Evolutionary conservation across 176 grass and related monocot species (phyloP).

Genomic region (Zoysia japonica): DNA sequence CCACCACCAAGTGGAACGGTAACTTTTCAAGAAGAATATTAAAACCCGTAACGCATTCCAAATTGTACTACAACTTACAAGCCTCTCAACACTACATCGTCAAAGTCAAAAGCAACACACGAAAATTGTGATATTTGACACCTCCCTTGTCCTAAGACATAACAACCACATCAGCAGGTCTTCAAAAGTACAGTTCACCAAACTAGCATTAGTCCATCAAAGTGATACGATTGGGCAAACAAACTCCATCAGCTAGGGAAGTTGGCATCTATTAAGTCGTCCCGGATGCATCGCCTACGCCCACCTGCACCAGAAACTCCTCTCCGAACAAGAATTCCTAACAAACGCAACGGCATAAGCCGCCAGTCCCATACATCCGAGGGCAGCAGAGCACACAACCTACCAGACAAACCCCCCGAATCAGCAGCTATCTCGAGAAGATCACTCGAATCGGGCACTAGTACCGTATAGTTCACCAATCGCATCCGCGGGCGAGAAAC

Average conservation of each 20-base stretch:
- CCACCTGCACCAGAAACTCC: background rate
- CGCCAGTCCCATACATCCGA: background rate
- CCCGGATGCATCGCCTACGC: background rate
- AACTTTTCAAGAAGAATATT: background rate
- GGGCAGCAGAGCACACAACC: background rate
- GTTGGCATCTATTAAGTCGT: background rate
- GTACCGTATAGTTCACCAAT: background rate
- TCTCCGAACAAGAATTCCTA: too few relatives aligned
- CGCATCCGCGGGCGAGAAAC: background rate
- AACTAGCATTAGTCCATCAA: background rate
- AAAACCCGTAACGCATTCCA: background rate
- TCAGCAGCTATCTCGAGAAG: slow-evolving; percentile 7
- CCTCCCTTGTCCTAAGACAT: background rate
- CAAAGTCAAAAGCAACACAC: background rate
- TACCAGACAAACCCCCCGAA: slow-evolving; percentile 5
- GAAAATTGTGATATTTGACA: background rate
- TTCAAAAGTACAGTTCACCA: background rate
- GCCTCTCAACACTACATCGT: background rate
- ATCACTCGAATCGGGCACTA: background rate
- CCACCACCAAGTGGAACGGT: background rate
- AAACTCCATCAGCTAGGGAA: slow-evolving; percentile 14
- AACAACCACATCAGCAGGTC: slow-evolving; percentile 17
- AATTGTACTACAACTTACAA: background rate
- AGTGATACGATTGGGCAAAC: slow-evolving; percentile 2
- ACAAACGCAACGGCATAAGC: too few relatives aligned